A percentile compares a stretch with the other conserved stretches of the same genome.
Conservation (phyloP, 2,329 filamentous ascomycete species). For the Albifimbria verrucaria region DNA sequence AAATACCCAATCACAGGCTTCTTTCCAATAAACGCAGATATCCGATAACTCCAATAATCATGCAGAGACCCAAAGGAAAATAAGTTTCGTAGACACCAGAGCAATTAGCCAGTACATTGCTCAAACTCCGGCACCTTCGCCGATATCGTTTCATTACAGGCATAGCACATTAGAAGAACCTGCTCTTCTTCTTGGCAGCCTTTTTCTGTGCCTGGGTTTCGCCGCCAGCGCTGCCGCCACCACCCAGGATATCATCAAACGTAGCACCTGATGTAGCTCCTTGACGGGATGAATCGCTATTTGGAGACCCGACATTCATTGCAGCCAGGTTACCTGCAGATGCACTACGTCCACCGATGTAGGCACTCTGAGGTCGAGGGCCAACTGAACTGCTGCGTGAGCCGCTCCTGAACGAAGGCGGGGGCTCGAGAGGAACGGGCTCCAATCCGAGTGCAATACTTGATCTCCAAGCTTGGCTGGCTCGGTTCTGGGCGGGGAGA, state of each 20-base stretch:
- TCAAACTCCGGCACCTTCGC: too few species aligned
- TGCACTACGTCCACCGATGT: conserved; percentile 26
- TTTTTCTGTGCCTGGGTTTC: conserved; percentile 27
- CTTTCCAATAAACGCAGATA: conserved; percentile 1
- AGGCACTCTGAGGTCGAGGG: conserved; percentile 28
- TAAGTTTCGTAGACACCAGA: background rate
- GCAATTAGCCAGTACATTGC: background rate
- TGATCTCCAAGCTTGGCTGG: conserved; percentile 33
- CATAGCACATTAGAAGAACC: conserved; percentile 31
- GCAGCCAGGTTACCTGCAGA: conserved; percentile 33
- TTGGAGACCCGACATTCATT: conserved; percentile 12
- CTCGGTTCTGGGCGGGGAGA: conserved; percentile 33
- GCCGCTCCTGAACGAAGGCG: conserved; percentile 18
- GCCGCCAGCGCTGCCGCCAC: conserved; percentile 14
- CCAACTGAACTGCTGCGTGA: conserved; percentile 34
- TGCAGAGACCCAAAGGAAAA: conserved; percentile 2
- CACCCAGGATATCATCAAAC: conserved; percentile 44
- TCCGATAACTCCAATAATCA: background rate
- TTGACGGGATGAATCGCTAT: conserved; percentile 15
- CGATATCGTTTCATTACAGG: background rate
- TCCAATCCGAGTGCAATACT: conserved; percentile 42
- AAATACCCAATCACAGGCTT: background rate
- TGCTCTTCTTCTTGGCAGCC: conserved; percentile 35
- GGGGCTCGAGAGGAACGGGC: conserved; percentile 36
- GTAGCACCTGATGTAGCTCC: conserved; percentile 33